Conservation (phyloP, 768 basidiomycete species). For the Tephrocybe sp. region DNA sequence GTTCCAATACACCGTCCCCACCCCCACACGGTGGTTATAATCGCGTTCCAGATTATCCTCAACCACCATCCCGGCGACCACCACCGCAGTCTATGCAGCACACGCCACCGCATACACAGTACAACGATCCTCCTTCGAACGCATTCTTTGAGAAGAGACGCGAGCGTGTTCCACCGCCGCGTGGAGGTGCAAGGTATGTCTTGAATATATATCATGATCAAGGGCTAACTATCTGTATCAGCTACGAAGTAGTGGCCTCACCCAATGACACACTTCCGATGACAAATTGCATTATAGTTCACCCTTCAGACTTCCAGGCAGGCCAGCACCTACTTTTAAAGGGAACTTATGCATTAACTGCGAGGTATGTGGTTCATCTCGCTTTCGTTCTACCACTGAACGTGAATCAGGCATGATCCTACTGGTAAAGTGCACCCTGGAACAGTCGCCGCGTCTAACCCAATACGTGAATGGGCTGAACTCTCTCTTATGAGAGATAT, state of each 20-base stretch:
- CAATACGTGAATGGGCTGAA: slow-evolving; percentile 88
- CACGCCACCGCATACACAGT: slow-evolving; percentile 33
- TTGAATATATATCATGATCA: not conserved
- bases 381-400: not conserved
- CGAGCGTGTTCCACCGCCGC: slow-evolving; percentile 38
- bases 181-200: slow-evolving; percentile 26
- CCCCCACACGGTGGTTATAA: slow-evolving; percentile 39
- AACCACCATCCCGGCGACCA: slow-evolving; percentile 32
- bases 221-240: slow-evolving; percentile 18
- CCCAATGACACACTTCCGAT: slow-evolving; percentile 72
- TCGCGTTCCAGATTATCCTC: slow-evolving; percentile 34
- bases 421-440: slow-evolving; percentile 69
- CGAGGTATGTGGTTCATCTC: slow-evolving; percentile 48
- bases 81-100: slow-evolving; percentile 41
- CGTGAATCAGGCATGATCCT: slow-evolving; percentile 63
- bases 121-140: slow-evolving; percentile 53
- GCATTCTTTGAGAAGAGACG: slow-evolving; percentile 49
- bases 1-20: slow-evolving; percentile 32
- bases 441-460: slow-evolving; percentile 68
- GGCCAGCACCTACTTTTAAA: slow-evolving; percentile 79
- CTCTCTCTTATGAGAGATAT: slow-evolving; percentile 76
- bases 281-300: slow-evolving; percentile 78
- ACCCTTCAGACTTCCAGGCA: slow-evolving; percentile 70
- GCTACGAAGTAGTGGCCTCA: slow-evolving; percentile 55
- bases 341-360: slow-evolving; percentile 65